Evolutionary conservation across 2,329 filamentous ascomycete genomes (phyloP).

Genomic region (Seiridium unicorne): DNA sequence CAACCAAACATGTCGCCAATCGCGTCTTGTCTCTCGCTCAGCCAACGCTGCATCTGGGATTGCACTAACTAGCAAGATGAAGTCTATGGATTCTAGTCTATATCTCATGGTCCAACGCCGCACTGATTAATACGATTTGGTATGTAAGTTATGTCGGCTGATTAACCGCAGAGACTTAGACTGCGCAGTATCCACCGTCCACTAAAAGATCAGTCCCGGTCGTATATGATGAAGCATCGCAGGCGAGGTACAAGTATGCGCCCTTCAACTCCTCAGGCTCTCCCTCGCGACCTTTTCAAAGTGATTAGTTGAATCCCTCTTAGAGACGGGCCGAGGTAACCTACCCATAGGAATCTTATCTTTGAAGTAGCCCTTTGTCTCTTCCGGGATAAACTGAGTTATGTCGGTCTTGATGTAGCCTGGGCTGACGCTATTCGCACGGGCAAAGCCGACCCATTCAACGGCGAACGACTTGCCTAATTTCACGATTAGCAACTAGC

Average conservation of each 20-base stretch:
- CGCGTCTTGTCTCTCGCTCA: too few relatives aligned
- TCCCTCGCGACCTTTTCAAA: slow-evolving; percentile 58
- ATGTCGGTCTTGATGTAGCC: slow-evolving; percentile 78
- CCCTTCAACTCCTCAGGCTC: slow-evolving; percentile 76
- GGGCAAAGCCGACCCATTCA: slow-evolving; percentile 67
- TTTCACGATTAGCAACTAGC: not conserved
- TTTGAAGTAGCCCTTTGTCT: slow-evolving; percentile 72
- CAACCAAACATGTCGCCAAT: too few relatives aligned
- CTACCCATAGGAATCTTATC: slow-evolving; percentile 67
- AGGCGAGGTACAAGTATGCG: slow-evolving; percentile 77
- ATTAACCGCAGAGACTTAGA: not conserved
- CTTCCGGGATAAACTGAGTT: slow-evolving; percentile 59
- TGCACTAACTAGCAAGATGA: too few relatives aligned
- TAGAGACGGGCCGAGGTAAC: slow-evolving; percentile 18
- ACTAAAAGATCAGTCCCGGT: slow-evolving; percentile 73
- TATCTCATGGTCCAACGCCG: not conserved
- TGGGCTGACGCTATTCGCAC: slow-evolving; percentile 70
- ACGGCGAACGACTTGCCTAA: slow-evolving; percentile 63
- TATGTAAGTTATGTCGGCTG: too few relatives aligned
- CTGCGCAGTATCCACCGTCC: slow-evolving; percentile 65
- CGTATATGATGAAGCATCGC: slow-evolving; percentile 79
- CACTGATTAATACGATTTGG: too few relatives aligned
- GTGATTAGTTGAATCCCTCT: not conserved
- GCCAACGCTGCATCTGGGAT: too few relatives aligned
- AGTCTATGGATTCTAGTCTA: not conserved